These are phyloP conservation scores for Periconia macrospinosa DNA, from an alignment of 2,329 filamentous ascomycete species.

Conservation along the genomic window DNA sequence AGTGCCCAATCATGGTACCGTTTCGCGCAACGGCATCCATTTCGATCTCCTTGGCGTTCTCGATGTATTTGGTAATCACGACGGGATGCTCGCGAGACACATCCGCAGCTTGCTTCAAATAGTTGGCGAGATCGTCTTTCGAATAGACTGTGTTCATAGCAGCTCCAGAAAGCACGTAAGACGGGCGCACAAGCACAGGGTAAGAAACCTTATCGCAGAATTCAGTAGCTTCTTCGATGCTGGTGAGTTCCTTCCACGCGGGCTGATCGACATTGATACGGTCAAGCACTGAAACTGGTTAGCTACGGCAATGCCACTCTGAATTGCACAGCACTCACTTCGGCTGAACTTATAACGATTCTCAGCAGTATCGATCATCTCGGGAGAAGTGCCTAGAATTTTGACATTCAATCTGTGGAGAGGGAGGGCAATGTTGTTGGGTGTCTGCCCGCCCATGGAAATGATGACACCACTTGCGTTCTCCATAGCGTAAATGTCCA, in stretches of 20 bases:
- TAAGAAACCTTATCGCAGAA: conserved; percentile 92
- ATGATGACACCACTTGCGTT: conserved; percentile 81
- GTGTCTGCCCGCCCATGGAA: conserved; percentile 95
- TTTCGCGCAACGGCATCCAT: conserved; percentile 97
- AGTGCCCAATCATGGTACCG: conserved; percentile 88
- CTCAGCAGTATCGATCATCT: conserved; percentile 98
- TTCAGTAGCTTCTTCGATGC: conserved; percentile 81
- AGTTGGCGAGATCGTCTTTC: conserved; percentile 84
- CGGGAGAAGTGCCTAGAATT: conserved; percentile 91
- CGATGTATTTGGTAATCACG: conserved; percentile 99
- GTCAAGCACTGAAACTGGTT: conserved; percentile 57
- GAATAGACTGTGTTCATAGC: conserved; percentile 99
- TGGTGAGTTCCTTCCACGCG: conserved; percentile 96
- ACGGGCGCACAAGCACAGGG: conserved; percentile 91
- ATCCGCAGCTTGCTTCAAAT: conserved; percentile 86
- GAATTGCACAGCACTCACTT: too few species aligned
- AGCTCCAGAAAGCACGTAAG: conserved; percentile 93
- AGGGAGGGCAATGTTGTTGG: conserved; percentile 94
- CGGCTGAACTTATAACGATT: conserved; percentile 99
- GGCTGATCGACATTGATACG: conserved; percentile 94
- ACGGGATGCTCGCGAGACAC: conserved; percentile 96
- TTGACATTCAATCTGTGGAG: conserved; percentile 88
- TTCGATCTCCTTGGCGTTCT: conserved; percentile 98
- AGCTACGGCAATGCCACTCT: too few species aligned
- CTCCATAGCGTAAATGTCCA: conserved; percentile 93